Conservation (phyloP, 2,329 filamentous ascomycete genomes). For the Penicillium sp. region DNA sequence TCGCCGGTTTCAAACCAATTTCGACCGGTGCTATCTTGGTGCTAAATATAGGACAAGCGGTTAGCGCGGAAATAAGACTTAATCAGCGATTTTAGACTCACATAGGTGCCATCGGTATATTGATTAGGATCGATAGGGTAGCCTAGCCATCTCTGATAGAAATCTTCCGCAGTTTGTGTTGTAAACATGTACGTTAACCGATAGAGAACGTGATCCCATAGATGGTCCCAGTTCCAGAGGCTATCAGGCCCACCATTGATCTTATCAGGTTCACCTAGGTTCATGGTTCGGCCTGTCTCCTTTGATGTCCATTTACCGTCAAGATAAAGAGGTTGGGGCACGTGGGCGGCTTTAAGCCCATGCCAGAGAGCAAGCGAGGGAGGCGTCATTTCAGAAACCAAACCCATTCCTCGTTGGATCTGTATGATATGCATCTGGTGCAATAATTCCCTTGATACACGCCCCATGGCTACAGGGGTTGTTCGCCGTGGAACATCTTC, state of each 20-base stretch:
- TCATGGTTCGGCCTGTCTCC: background rate
- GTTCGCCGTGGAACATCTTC: conserved; percentile 59
- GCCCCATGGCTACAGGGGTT: conserved; percentile 69
- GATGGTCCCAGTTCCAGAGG: background rate
- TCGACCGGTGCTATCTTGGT: background rate
- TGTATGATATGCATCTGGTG: conserved; percentile 40
- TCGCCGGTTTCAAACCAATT: background rate
- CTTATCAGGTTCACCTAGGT: background rate
- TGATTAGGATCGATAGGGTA: background rate
- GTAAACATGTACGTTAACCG: background rate
- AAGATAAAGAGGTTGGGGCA: conserved; percentile 3
- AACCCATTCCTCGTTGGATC: background rate
- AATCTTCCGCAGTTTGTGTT: background rate
- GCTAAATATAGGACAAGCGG: background rate
- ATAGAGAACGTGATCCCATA: background rate
- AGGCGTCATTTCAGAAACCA: conserved; percentile 6
- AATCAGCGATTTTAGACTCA: background rate
- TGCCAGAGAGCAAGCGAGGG: conserved; percentile 1
- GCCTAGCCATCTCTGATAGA: background rate
- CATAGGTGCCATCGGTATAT: background rate
- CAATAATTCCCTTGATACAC: conserved; percentile 66
- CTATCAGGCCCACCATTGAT: background rate
- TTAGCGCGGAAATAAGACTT: background rate
- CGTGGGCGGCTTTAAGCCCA: conserved; percentile 8
- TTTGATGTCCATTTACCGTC: background rate